Evolutionary conservation across 2,329 filamentous ascomycete genomes (phyloP), one percentile per base, ranked within the genome.

Genomic region (Diaporthe batatas): DNA sequence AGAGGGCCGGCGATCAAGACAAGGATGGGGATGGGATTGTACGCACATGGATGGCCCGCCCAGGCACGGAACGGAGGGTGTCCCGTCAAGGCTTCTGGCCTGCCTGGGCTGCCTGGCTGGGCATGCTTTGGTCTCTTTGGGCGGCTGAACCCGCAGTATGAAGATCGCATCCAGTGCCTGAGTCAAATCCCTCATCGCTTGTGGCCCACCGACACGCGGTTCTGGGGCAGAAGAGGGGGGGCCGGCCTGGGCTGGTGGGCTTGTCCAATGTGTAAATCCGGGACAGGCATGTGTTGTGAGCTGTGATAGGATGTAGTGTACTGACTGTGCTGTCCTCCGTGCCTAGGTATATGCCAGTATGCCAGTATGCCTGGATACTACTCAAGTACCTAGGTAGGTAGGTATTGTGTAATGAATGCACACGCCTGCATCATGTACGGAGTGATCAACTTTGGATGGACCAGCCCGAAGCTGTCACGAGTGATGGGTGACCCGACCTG

Each of bases 91-190:
- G 62, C 62, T 39, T 11, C 42, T 39, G 36, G 36, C 36, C 36
- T 39, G 36, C 29, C 42, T 39, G 36, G 36, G 10, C 36, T 39
- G 36, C 29, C 44, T 49, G 44, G 44, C 44, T 23, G 44, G 39
- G 39, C 39, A 42, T 23, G n/a, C 62, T 53, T 32, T 34, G 62
- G 47, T 49, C 32, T 49, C 21, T 29, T 67, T n/a, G 53, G 47
- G 47, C 62, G 62, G 62, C 62, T 67, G 62, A 67, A 53, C 62
- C 62, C 62, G 62, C 62, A 67, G 62, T 67, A 53, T 67, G 62
- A 67, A 53, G 62, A 67, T 67, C 62, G 51, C 62, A 53, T 47
- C 62, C 44, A 36, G 59, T 36, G 8, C 62, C 62, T 65, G 62
- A 65, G 62, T 65, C 62, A 65, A 65, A 65, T 65, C 62, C 62